phyloP scores from a whole-genome alignment of 768 basidiomycete genomes.

The Suillus alpinus region DNA sequence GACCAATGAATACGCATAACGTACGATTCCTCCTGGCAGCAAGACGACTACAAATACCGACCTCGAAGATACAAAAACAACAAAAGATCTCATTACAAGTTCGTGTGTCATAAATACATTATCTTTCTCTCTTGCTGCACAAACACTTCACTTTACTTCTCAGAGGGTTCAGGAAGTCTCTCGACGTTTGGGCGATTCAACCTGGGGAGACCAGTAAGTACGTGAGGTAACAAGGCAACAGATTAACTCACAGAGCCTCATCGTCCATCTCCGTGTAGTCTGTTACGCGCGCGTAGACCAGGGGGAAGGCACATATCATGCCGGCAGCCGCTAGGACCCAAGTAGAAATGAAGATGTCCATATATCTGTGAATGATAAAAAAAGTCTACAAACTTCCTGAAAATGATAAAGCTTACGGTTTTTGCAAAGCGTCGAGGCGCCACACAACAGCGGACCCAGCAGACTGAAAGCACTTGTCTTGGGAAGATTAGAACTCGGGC shows the following conservation, averaged over 20 bases:
- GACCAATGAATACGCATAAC: neutral
- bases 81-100: neutral
- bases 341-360: constrained; percentile 67
- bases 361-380: constrained; percentile 34
- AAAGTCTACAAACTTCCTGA: constrained; percentile 10
- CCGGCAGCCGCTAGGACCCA: constrained; percentile 63
- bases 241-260: constrained; percentile 46
- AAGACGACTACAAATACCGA: neutral
- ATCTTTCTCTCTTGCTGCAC: constrained; percentile 13
- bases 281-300: constrained; percentile 64
- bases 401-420: constrained; percentile 45
- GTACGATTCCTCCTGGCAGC: neutral
- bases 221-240: neutral
- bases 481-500: neutral
- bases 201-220: neutral
- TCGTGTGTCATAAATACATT: neutral
- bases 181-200: neutral
- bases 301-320: constrained; percentile 59
- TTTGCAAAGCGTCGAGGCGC: constrained; percentile 58
- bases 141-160: neutral
- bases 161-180: neutral
- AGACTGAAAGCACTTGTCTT: constrained; percentile 70
- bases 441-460: constrained; percentile 65
- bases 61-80: neutral
- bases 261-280: constrained; percentile 51